Evolutionary conservation across 2,329 filamentous ascomycete genomes (phyloP), one percentile per base, ranked within the genome.

Genomic region (Penicillium sp.): DNA sequence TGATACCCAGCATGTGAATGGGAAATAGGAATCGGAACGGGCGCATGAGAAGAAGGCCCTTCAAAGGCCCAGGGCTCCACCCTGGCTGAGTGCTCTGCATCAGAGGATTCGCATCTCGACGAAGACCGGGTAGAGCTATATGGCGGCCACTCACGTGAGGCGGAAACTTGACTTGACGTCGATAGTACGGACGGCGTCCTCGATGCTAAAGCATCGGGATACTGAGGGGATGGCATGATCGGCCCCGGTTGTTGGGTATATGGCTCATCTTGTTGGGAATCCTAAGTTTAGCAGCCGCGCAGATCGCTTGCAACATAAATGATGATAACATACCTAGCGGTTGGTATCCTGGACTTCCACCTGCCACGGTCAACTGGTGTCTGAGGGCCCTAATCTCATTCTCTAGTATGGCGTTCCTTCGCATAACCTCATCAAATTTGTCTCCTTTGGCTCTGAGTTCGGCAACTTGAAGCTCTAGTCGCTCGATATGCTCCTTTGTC

Each of bases 401-500:
- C 69, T 86, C 83, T 44, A 87, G 73, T 64, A 83, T 81, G 38
- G 82, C 78, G 69, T 86, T 86, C 7, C 83, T 78, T 67, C 82
- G 81, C 64, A 84, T 75, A n/a, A 85, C 73, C 38, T 82, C 79
- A 60, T 84, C 79, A 60, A 84, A 78, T 69, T 82, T 83, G 61
- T 86, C 82, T 35, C 79, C 76, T 57, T 80, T 81, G 11, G 79
- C 73, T 53, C 78, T 82, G 52, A 87, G 76, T 50, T 86, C 84
- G 48, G 79, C 80, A 51, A 86, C 81, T 61, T 83, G 82, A 53
- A 79, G 76, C 67, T 87, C 84, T n/a, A 87, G 79, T 30, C 76
- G 77, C 65, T 87, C 84, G 63, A 86, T 86, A 70, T 86, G 84
- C 66, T 86, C 84, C 66, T 85, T 86, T 47, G 84, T 87, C 63